Base-by-base conservation (phyloP, 768 basidiomycete species). In the Hypholoma fasciculare region DNA sequence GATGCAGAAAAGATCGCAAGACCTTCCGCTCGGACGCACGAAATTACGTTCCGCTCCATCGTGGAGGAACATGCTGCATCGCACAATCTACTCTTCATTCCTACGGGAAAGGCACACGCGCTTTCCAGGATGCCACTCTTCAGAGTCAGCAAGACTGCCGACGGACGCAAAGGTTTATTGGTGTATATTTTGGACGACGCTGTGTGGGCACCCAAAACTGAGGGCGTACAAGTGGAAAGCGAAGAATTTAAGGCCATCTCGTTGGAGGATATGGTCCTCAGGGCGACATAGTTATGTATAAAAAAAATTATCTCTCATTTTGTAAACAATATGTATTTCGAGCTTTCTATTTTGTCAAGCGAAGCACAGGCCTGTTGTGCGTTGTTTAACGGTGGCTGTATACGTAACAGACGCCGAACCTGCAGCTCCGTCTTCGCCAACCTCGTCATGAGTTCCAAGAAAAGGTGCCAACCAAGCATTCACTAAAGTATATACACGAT, bases 101-200 rank as follows among this genome's bases (percentile, higher is more conserved):
- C 95, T 5, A 86, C 88, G 11, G 96, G 96, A 2, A 85, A 85
- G 49, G 89, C 86, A 13, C 93, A 98, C 65, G 89, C 89, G 64
- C 79, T 76, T 47, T 94, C 94, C 16, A 84, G 96, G 55, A 91
- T 96, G 87, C 94, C 94, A 7, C 71, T 98, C 50, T 98, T 88
- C 78, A 84, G 89, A 50, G 87, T 98, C 12, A 91, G 92, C 56
- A 76, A 76, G 52, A 86, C 81, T 19, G 84, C 84, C 13, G 92
- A 93, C 70, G 95, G 94, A 11, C 89, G 87, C 65, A 90, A 92
- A 8, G 96, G 96, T 0, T 67, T 98, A 43, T 76, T 94, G 64
- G 88, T 97, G 20, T 99, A 96, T 74, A 83, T 98, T 43, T 76
- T 86, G 62, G 95, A 97, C 65, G 95, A 97, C 74, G 96, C 95